Evolutionary conservation across 1,284 basidiomycete species (phyloP).

Genomic region (Leccinum ponderosum): DNA sequence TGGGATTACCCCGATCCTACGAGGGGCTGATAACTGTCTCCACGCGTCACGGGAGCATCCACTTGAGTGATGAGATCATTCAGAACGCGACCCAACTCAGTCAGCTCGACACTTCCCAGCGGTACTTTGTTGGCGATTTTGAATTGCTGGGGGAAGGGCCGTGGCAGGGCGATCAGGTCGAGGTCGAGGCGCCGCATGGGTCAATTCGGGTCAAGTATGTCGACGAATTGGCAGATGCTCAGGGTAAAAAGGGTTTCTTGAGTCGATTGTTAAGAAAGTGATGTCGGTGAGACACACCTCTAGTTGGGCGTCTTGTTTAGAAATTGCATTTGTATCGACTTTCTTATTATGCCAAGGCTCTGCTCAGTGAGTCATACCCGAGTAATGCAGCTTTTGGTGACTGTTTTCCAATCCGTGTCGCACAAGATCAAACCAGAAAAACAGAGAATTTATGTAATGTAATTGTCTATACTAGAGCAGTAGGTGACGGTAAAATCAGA

Average conservation of each 20-base stretch:
- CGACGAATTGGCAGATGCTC: constrained; percentile 10
- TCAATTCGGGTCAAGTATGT: constrained; percentile 21
- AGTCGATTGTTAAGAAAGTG: constrained; percentile 21
- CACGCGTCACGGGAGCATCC: constrained; percentile 18
- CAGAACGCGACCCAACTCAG: constrained; percentile 19
- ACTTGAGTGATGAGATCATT: constrained; percentile 12
- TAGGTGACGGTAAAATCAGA: background rate
- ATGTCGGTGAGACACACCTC: background rate
- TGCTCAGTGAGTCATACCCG: too few relatives aligned
- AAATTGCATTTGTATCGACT: background rate
- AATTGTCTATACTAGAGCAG: background rate
- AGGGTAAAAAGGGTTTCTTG: constrained; percentile 11
- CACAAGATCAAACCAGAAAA: background rate
- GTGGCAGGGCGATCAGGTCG: constrained; percentile 27
- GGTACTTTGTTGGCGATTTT: constrained; percentile 29
- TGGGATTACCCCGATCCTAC: constrained; percentile 26
- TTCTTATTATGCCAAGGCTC: background rate
- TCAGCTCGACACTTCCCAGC: constrained; percentile 12
- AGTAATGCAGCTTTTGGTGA: too few relatives aligned
- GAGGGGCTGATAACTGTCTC: constrained; percentile 21
- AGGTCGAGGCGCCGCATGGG: constrained; percentile 16
- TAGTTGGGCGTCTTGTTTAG: background rate
- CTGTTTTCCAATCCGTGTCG: background rate
- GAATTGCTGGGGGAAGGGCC: constrained; percentile 6
- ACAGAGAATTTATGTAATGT: background rate